Evolutionary conservation across 345 rosid species (phyloP).

Genomic region (Ceriops tagal): DNA sequence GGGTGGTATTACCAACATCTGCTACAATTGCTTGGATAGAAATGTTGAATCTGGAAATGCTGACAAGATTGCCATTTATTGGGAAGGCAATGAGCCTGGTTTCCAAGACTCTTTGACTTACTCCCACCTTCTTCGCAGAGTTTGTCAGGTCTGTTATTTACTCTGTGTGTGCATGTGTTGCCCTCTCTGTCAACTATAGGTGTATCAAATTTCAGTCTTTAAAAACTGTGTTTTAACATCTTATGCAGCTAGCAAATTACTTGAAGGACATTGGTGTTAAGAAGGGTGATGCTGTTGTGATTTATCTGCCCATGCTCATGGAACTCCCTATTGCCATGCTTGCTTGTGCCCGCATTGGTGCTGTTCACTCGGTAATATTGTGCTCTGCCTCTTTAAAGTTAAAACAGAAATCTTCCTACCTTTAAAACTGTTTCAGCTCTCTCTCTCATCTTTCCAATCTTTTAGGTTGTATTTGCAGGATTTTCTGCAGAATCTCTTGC

Average conservation of each 20-base stretch:
- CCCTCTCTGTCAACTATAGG: not conserved
- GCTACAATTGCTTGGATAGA: conserved; percentile 88
- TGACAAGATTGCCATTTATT: conserved; percentile 73
- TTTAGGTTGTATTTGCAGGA: conserved; percentile 95
- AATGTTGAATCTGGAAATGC: conserved; percentile 79
- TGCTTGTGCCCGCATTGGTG: conserved; percentile 96
- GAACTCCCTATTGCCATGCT: conserved; percentile 98
- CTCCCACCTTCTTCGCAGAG: conserved; percentile 65
- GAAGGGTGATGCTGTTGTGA: conserved; percentile 90
- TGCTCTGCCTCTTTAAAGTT: too few relatives aligned
- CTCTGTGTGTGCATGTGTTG: not conserved
- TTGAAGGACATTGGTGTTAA: conserved; percentile 80
- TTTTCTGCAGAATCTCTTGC: conserved; percentile 93
- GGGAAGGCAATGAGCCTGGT: conserved; percentile 88
- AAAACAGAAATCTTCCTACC: too few relatives aligned
- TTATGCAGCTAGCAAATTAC: conserved; percentile 84
- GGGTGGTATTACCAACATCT: conserved; percentile 88
- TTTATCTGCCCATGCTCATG: conserved; percentile 93
- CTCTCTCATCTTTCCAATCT: not conserved
- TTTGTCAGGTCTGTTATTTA: conserved; percentile 67
- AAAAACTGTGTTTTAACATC: not conserved
- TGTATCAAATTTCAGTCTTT: not conserved
- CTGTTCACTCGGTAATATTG: conserved; percentile 85
- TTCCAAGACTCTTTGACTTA: conserved; percentile 66
- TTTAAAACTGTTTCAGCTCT: too few relatives aligned